These are phyloP conservation scores for Symbiotaphrina buchneri DNA, from an alignment of 495 filamentous ascomycete genomes.

Conservation along the genomic window DNA sequence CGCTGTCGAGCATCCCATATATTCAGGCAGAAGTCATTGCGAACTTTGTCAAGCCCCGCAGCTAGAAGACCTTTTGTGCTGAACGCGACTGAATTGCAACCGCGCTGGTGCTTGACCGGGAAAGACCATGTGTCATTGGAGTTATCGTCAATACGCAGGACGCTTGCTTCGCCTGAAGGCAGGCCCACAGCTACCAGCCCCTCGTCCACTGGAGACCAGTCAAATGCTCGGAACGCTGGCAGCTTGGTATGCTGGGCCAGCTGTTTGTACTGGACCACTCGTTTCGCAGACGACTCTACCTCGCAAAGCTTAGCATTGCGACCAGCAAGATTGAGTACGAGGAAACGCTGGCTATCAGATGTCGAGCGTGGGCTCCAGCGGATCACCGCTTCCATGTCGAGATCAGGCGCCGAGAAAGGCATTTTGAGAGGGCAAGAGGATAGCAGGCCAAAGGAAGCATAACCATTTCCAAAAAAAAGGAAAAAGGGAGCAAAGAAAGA, in stretches of 20 bases:
- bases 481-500: not conserved
- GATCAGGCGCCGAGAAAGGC: too few relatives aligned
- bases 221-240: conserved; percentile 74
- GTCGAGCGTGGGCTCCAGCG: conserved; percentile 73
- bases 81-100: conserved; percentile 83
- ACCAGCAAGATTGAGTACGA: conserved; percentile 64
- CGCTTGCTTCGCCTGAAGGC: conserved; percentile 59
- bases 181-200: conserved; percentile 71
- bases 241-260: conserved; percentile 55
- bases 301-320: conserved; percentile 62
- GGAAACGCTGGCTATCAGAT: conserved; percentile 40
- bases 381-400: conserved; percentile 50
- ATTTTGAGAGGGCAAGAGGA: conserved; percentile 3
- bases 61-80: conserved; percentile 58
- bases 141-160: conserved; percentile 51
- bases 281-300: conserved; percentile 35
- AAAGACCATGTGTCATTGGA: conserved; percentile 44
- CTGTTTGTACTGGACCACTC: conserved; percentile 38
- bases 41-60: conserved; percentile 70
- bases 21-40: conserved; percentile 82
- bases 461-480: not conserved
- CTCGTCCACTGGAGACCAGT: conserved; percentile 71
- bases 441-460: not conserved
- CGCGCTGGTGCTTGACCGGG: conserved; percentile 61
- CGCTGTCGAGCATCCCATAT: conserved; percentile 76